phyloP scores from a whole-genome alignment of 2,329 filamentous ascomycete genomes.

The Stromatinia cepivora region DNA sequence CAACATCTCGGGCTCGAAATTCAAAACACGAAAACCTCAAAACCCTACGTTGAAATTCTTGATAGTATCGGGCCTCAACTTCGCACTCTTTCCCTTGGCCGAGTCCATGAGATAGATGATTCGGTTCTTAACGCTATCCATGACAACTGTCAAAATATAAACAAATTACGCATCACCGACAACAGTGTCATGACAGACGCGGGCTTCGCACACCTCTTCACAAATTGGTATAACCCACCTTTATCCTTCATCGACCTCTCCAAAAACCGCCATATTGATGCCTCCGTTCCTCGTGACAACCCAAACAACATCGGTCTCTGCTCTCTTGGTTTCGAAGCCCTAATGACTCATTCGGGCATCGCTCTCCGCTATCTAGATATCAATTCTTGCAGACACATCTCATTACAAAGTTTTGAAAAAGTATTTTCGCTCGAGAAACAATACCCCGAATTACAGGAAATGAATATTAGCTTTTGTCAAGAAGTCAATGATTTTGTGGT shows the following conservation, averaged over 20 bases:
- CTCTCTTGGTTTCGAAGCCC: constrained; percentile 70
- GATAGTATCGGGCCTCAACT: constrained; percentile 62
- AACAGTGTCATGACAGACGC: constrained; percentile 75
- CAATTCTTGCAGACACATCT: constrained; percentile 82
- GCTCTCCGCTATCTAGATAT: constrained; percentile 69
- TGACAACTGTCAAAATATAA: constrained; percentile 63
- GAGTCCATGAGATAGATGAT: constrained; percentile 67
- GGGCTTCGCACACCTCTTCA: constrained; percentile 73
- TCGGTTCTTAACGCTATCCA: constrained; percentile 70
- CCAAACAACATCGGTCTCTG: constrained; percentile 70
- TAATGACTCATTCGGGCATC: constrained; percentile 80
- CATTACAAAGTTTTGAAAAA: constrained; percentile 67
- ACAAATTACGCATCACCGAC: constrained; percentile 78
- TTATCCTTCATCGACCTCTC: constrained; percentile 73
- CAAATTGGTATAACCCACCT: constrained; percentile 70
- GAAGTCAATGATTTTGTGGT: constrained; percentile 65
- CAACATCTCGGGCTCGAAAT: constrained; percentile 75
- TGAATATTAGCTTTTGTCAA: constrained; percentile 78
- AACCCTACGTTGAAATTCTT: constrained; percentile 62
- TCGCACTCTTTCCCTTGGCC: constrained; percentile 74
- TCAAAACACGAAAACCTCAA: constrained; percentile 54
- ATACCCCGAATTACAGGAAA: constrained; percentile 68
- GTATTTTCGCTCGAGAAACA: constrained; percentile 62
- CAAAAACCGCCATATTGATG: constrained; percentile 75
- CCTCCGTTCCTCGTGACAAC: constrained; percentile 65